Evolutionary conservation across 495 filamentous ascomycete genomes (phyloP).

Genomic region (Penicillium lividum): DNA sequence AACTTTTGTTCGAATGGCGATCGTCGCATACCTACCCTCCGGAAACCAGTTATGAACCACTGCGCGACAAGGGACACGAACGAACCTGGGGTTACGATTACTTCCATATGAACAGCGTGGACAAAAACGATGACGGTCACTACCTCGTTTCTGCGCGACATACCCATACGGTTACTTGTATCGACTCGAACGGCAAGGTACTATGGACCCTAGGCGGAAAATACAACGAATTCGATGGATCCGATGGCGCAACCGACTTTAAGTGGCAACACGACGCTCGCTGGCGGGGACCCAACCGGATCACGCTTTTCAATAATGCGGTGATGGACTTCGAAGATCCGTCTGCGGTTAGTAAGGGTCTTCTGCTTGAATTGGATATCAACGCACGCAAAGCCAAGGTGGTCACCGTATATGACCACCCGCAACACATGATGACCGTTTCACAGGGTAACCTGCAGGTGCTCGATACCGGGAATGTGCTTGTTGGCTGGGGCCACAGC

Average conservation of each 20-base stretch:
- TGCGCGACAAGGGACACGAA: conserved; percentile 24
- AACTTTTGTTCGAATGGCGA: conserved; percentile 46
- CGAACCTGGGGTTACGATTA: conserved; percentile 41
- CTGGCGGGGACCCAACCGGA: conserved; percentile 35
- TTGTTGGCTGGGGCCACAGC: conserved; percentile 60
- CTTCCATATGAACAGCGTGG: conserved; percentile 61
- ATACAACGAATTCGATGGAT: conserved; percentile 46
- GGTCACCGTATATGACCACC: conserved; percentile 29
- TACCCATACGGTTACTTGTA: conserved; percentile 42
- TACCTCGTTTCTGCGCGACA: conserved; percentile 59
- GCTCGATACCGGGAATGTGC: conserved; percentile 51
- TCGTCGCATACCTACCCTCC: conserved; percentile 31
- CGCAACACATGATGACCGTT: conserved; percentile 40
- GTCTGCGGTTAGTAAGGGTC: conserved; percentile 27
- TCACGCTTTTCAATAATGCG: conserved; percentile 56
- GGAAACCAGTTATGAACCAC: conserved; percentile 22
- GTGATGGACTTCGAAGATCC: conserved; percentile 29
- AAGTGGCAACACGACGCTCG: conserved; percentile 58
- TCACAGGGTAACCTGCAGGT: conserved; percentile 62
- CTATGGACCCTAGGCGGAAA: conserved; percentile 57
- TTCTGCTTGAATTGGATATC: conserved; percentile 34
- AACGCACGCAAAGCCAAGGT: conserved; percentile 23
- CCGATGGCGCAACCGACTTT: conserved; percentile 47
- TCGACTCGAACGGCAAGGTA: conserved; percentile 54
- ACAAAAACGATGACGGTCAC: conserved; percentile 52